Evolutionary conservation across 768 basidiomycete species (phyloP), one percentile per base, ranked within the genome.

Genomic region (Podaxis rugospora): DNA sequence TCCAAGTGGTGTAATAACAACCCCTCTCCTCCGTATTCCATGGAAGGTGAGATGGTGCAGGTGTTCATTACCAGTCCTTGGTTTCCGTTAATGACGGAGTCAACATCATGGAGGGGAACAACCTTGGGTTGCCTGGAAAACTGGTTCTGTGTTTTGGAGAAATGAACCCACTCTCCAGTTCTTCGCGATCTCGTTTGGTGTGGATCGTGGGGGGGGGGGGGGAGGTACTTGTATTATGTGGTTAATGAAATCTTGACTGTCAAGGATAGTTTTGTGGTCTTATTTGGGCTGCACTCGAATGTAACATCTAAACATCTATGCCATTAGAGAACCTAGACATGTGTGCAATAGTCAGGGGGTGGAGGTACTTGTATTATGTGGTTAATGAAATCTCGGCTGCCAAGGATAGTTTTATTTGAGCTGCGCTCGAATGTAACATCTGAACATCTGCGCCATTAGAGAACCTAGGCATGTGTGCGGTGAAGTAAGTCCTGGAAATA

Each of bases 11-110:
- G 35, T 55, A 55, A 55, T 35, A 32, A 36, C 32, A 7, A 23
- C 46, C 21, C 18, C 28, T 58, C 23, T 27, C n/a, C 35, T 50
- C 57, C 49, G 49, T 44, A 25, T 14, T 50, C 21, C 9, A 10
- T 51, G 55, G 55, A 58, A 51, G 23, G 6, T 50, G 13, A 40
- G 14, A 36, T 44, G 42, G 28, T 18, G 18, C 3, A 2, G 21
- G 42, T 25, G 7, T 50, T 39, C 25, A 40, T 49, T 37, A n/a
- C 16, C 55, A 13, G 18, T 18, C 7, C 23, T 5, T 23, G 28
- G 57, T 9, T 21, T 50, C 57, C 57, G 57, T 25, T 39, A 23
- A 58, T 50, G 21, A 4, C 57, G 57, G 57, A 27, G 18, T 49
- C 0, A 57, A 18, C 27, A 47, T 37, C 42, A 13, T 7, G 13